Conservation (phyloP, 805 yeast genomes). For the Yarrowia bubula region DNA sequence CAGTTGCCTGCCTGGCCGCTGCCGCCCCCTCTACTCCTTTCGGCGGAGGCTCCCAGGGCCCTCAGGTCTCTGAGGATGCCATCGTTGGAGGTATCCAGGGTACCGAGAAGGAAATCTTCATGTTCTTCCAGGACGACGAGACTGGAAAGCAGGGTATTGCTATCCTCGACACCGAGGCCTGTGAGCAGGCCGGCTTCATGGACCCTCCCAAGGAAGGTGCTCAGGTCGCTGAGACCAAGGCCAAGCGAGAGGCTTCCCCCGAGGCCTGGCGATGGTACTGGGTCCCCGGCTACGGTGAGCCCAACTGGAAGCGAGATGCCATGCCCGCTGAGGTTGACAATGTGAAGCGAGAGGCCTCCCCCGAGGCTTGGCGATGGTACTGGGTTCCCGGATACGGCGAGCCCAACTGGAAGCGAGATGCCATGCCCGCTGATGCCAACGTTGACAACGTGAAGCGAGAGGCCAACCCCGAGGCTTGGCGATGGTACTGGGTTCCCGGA, state of each 20-base stretch:
- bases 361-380: constrained; percentile 22
- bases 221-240: not conserved
- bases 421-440: not conserved
- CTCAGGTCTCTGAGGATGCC: not conserved
- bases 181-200: not conserved
- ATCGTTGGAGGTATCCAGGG: constrained; percentile 1
- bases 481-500: not conserved
- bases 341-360: not conserved
- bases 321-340: not conserved
- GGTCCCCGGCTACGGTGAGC: not conserved
- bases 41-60: not conserved
- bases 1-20: not conserved
- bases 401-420: constrained; percentile 25
- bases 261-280: constrained; percentile 20
- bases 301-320: constrained; percentile 21
- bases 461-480: constrained; percentile 14
- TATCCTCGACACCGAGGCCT: not conserved
- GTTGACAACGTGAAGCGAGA: not conserved
- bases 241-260: constrained; percentile 8
- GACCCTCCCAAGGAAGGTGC: not conserved
- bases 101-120: not conserved
- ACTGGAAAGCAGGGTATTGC: constrained; percentile 4
- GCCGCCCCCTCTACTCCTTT: not conserved
- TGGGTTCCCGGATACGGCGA: constrained; percentile 2
- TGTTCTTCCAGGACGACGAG: constrained; percentile 10